Evolutionary conservation across 1,284 basidiomycete genomes (phyloP).

Genomic region (Sphagnurus paluster): DNA sequence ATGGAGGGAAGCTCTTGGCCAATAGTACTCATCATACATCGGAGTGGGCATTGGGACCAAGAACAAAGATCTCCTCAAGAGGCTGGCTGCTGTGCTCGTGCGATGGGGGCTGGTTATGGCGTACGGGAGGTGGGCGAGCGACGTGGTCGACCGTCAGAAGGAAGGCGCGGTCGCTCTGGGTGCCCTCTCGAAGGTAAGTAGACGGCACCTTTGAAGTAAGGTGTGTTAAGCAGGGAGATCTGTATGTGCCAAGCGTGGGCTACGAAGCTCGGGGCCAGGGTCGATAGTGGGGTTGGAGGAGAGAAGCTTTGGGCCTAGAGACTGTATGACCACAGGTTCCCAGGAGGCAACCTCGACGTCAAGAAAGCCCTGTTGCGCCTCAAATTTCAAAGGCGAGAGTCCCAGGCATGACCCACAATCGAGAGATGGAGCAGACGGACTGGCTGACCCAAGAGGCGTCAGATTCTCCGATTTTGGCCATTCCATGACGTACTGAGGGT

Average conservation of each 20-base stretch:
- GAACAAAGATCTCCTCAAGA: slow-evolving; percentile 35
- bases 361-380: slow-evolving; percentile 8
- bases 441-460: too few relatives aligned
- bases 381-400: slow-evolving; percentile 1
- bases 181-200: slow-evolving; percentile 31
- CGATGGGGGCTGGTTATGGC: slow-evolving; percentile 26
- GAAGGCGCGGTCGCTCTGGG: slow-evolving; percentile 26
- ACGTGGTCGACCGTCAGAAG: slow-evolving; percentile 37
- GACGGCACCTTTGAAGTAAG: slow-evolving; percentile 34
- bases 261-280: slow-evolving; percentile 24
- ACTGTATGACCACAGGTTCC: slow-evolving; percentile 11
- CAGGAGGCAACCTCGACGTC: slow-evolving; percentile 4
- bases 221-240: slow-evolving; percentile 27
- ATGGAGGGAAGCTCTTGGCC: slow-evolving; percentile 24
- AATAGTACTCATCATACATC: slow-evolving; percentile 32
- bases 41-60: slow-evolving; percentile 31
- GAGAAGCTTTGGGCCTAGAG: slow-evolving; percentile 29
- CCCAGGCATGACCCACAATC: slow-evolving; percentile 2
- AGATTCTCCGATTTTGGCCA: too few relatives aligned
- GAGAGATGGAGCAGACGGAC: slow-evolving; percentile 20
- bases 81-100: slow-evolving; percentile 24
- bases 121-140: slow-evolving; percentile 26
- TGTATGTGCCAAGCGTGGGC: slow-evolving; percentile 34
- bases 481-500: too few relatives aligned
- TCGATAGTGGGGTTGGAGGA: slow-evolving; percentile 22